Base-by-base conservation (phyloP, 1,139 yeast species). In the Diutina siamensis region DNA sequence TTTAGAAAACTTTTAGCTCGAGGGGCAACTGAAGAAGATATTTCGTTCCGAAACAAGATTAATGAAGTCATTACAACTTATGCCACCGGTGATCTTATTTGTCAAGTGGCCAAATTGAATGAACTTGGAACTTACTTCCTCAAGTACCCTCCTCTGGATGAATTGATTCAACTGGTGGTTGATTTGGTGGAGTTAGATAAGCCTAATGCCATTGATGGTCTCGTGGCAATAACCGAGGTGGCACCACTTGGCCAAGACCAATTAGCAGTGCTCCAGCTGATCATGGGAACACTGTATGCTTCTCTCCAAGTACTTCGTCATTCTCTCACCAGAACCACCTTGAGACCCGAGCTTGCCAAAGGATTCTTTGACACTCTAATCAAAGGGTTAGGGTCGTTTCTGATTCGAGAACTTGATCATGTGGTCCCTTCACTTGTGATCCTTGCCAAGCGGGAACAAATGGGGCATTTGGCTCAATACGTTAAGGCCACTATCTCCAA, bases 171-270 rank as follows among this genome's bases (percentile, higher is more conserved):
- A 7, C 27, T n/a, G 7, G 22, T 35, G 2, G 40, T 35, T 1
- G 40, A 35, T 10, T n/a, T 19, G 28, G 40, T 22, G 7, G 40
- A 35, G 12, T n/a, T 15, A 12, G 28, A 35, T 5, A 15, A 12
- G 8, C 27, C 19, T 7, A 12, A 21, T 13, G 27, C 40, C 9
- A 13, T 38, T 9, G 42, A 22, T 12, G n/a, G 31, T n/a, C n/a
- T 38, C 2, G 42, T 25, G 42, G 31, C 17, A 18, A n/a, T 38
- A 3, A 20, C 33, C 8, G 32, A 38, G 19, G 42, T 38, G 20
- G 31, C 5, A 7, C 22, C 42, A 2, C 32, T 38, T 22, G 42
- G 42, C 3, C 42, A 38, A 9, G 42, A 38, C 19, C 42, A 38
- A 15, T 25, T 38, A 4, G n/a, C 20, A 9, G 32, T 38, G 5